Evolutionary conservation across 1,284 basidiomycete genomes (phyloP).

Genomic region (Rhodotorula sp.): DNA sequence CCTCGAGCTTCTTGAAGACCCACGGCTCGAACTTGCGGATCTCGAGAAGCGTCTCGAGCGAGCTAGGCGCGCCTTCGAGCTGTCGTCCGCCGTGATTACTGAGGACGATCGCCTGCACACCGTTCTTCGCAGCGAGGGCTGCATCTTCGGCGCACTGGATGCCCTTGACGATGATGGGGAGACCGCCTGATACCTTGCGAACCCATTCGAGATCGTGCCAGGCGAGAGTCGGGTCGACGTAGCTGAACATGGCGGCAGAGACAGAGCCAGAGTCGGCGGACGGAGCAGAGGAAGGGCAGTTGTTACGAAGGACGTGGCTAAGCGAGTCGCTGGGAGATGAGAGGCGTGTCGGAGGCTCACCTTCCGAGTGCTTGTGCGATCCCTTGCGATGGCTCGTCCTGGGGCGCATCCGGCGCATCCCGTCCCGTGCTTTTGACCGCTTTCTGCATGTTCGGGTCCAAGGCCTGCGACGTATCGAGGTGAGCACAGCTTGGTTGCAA

Average conservation of each 20-base stretch:
- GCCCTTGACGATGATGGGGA: conserved; percentile 54
- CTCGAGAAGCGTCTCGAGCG: conserved; percentile 43
- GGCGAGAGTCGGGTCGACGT: conserved; percentile 39
- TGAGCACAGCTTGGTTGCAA: neutral
- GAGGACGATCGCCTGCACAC: conserved; percentile 48
- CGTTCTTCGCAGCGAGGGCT: conserved; percentile 58
- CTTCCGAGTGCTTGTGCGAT: conserved; percentile 32
- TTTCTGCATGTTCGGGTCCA: conserved; percentile 22
- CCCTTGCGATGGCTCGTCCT: conserved; percentile 17
- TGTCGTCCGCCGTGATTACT: conserved; percentile 53
- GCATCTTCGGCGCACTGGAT: conserved; percentile 63
- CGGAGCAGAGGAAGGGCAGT: neutral
- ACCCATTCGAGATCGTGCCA: conserved; percentile 54
- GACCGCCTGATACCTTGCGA: conserved; percentile 46
- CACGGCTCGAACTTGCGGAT: conserved; percentile 69
- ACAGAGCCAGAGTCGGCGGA: conserved; percentile 15
- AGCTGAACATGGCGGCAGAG: conserved; percentile 35
- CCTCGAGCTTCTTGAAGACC: conserved; percentile 65
- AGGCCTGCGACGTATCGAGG: neutral
- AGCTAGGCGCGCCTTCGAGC: conserved; percentile 36
- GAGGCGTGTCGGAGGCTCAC: conserved; percentile 14
- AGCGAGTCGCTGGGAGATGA: neutral
- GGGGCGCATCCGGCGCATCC: conserved; percentile 20
- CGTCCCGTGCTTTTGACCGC: conserved; percentile 14
- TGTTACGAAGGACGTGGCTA: neutral